These are phyloP conservation scores for Fraxinus cuspidata DNA, from an alignment of 257 asterid genomes.

Conservation along the genomic window DNA sequence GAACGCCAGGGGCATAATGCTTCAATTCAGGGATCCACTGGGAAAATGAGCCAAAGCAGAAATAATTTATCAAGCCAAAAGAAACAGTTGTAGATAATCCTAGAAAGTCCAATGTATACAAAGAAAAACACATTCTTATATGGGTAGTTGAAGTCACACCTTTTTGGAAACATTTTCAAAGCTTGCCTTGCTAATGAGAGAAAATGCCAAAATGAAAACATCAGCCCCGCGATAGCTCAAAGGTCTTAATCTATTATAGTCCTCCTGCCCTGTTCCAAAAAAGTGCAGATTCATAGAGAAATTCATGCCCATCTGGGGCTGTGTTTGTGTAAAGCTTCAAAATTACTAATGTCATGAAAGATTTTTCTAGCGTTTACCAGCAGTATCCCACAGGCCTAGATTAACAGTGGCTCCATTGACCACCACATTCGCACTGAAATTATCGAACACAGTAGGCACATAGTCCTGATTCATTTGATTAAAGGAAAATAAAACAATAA, in stretches of 20 bases:
- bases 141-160: conserved; percentile 7
- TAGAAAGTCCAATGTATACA: neutral
- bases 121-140: neutral
- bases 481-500: neutral
- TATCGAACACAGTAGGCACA: conserved; percentile 41
- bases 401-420: conserved; percentile 40
- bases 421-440: conserved; percentile 42
- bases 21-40: conserved; percentile 47
- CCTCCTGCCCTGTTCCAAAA: conserved; percentile 36
- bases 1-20: conserved; percentile 45
- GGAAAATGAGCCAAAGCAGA: conserved; percentile 4
- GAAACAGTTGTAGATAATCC: neutral
- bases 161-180: conserved; percentile 39
- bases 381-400: conserved; percentile 44
- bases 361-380: conserved; percentile 28
- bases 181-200: conserved; percentile 45
- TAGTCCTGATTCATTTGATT: conserved; percentile 31
- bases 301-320: neutral
- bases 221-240: conserved; percentile 44
- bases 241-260: conserved; percentile 39
- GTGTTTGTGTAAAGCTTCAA: neutral
- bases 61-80: neutral
- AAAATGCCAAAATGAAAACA: conserved; percentile 42
- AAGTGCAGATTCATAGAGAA: neutral
- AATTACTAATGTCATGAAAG: neutral